These are phyloP conservation scores for Cicer yamashitae DNA, from an alignment of 306 rosid species.

Conservation along the genomic window DNA sequence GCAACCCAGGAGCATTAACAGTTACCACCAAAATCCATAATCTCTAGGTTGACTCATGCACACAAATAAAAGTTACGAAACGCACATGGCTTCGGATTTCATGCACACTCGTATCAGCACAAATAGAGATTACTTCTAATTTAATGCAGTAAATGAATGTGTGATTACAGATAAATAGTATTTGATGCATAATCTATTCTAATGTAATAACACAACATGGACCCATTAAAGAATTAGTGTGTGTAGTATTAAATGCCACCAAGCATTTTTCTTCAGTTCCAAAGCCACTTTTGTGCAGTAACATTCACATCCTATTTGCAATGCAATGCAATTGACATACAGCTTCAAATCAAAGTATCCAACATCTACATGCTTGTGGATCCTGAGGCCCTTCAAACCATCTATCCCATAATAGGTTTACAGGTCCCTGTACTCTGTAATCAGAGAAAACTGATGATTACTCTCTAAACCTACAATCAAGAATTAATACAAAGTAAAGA, in stretches of 20 bases:
- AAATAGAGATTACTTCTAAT: conserved; percentile 41
- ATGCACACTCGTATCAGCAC: conserved; percentile 17
- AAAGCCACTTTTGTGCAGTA: conserved; percentile 40
- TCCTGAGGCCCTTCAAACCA: conserved; percentile 90
- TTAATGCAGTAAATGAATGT: conserved; percentile 45
- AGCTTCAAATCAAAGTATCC: conserved; percentile 64
- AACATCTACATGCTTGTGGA: conserved; percentile 68
- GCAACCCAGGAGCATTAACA: background rate
- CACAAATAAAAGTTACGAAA: background rate
- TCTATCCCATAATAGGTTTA: conserved; percentile 69
- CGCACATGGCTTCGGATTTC: background rate
- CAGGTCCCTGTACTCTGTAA: conserved; percentile 69
- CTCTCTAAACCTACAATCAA: conserved; percentile 14
- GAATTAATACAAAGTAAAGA: conserved; percentile 33
- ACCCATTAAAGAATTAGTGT: conserved; percentile 20
- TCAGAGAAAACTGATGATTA: conserved; percentile 38
- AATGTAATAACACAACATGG: conserved; percentile 22
- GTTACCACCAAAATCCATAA: background rate
- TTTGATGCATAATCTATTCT: conserved; percentile 34
- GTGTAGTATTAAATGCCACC: conserved; percentile 26
- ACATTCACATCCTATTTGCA: conserved; percentile 29
- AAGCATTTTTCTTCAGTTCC: conserved; percentile 37
- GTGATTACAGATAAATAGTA: conserved; percentile 25
- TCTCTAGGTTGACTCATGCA: conserved; percentile 19
- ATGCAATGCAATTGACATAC: conserved; percentile 39